Conservation (phyloP, 176 grass and related monocot species). For the Aegilops tauschii region DNA sequence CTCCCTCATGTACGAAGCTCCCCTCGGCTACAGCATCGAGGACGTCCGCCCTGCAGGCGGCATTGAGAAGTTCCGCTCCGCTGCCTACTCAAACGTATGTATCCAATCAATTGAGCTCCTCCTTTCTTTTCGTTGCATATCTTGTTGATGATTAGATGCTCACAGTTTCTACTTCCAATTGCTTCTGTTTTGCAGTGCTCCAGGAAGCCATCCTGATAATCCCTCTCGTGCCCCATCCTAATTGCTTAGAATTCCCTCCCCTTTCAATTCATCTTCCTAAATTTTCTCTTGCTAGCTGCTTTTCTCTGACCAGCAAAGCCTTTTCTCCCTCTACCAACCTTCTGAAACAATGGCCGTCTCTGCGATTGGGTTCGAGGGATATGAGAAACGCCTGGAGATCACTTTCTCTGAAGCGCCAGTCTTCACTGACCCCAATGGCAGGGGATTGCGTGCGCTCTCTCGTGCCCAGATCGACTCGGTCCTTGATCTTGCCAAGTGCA, state of each 20-base stretch:
- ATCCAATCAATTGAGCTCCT: background rate
- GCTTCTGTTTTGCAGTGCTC: constrained; percentile 47
- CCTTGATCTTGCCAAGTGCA: constrained; percentile 55
- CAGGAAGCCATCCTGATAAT: constrained; percentile 70
- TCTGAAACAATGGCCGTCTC: constrained; percentile 43
- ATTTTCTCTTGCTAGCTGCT: constrained; percentile 50
- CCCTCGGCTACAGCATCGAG: constrained; percentile 77
- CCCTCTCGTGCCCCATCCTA: background rate
- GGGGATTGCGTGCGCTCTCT: constrained; percentile 43
- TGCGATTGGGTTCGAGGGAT: constrained; percentile 66
- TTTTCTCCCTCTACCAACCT: background rate
- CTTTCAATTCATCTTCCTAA: background rate
- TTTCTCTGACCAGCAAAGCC: constrained; percentile 18
- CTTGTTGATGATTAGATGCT: constrained; percentile 21
- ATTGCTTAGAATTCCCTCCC: constrained; percentile 19
- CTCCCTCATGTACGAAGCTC: constrained; percentile 68
- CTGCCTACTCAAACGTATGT: constrained; percentile 78
- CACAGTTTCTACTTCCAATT: background rate
- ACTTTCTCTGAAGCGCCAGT: constrained; percentile 52
- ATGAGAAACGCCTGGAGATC: constrained; percentile 69
- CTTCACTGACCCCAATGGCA: constrained; percentile 52
- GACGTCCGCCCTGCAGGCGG: constrained; percentile 63
- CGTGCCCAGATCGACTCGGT: constrained; percentile 57
- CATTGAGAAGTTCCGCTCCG: constrained; percentile 71
- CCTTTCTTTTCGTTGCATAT: background rate